A percentile compares a stretch with the other conserved stretches of the same genome.
These are phyloP conservation scores for Hemisphaericaspora xylofermentans DNA, from an alignment of 1,139 yeast genomes.

Conservation along the genomic window DNA sequence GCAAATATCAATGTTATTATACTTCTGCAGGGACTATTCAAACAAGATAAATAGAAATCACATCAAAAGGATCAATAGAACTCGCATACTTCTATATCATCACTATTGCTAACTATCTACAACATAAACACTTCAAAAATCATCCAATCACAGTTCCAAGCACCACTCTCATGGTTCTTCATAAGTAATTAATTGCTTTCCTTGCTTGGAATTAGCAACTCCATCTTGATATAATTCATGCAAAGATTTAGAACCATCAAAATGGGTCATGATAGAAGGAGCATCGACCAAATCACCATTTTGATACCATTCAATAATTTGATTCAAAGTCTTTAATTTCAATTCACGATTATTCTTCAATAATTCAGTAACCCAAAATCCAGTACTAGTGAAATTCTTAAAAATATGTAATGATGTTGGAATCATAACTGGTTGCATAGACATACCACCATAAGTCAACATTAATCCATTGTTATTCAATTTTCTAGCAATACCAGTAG, in stretches of 20 bases:
- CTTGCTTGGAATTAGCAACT: slow-evolving; percentile 44
- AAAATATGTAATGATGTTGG: slow-evolving; percentile 90
- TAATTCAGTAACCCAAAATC: slow-evolving; percentile 91
- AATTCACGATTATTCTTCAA: slow-evolving; percentile 62
- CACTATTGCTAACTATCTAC: background rate
- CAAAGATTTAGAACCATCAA: slow-evolving; percentile 51
- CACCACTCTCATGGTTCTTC: slow-evolving; percentile 1
- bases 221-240: slow-evolving; percentile 53
- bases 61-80: no score
- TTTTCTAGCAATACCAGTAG: slow-evolving; percentile 80
- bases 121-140: no score
- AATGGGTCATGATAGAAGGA: slow-evolving; percentile 48
- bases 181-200: slow-evolving; percentile 43
- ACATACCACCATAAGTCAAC: slow-evolving; percentile 97
- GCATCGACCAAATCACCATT: slow-evolving; percentile 62
- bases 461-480: slow-evolving; percentile 65
- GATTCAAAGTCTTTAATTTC: slow-evolving; percentile 58
- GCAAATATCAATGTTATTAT: no score
- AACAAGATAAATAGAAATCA: no score
- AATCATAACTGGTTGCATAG: slow-evolving; percentile 85
- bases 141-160: no score
- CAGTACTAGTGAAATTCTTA: slow-evolving; percentile 80
- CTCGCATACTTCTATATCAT: no score
- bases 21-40: no score
- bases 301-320: slow-evolving; percentile 66